Percentiles rank a stretch among this genome's conserved stretches.
phyloP scores from a whole-genome alignment of 2,329 filamentous ascomycete species.

The Stromatinia cepivora region DNA sequence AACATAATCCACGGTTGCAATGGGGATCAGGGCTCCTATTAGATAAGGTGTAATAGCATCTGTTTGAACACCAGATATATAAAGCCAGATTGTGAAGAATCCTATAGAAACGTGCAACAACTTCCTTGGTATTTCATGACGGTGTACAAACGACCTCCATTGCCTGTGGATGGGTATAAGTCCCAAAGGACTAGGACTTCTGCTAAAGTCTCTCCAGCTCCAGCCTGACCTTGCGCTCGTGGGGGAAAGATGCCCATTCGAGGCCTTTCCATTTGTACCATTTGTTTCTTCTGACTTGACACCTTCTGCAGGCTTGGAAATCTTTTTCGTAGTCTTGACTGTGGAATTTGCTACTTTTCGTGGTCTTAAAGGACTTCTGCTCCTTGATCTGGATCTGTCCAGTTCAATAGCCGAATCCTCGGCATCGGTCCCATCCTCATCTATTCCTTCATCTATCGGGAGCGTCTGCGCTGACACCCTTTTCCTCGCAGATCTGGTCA shows the following conservation, averaged over 20 bases:
- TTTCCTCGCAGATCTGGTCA: conserved; percentile 72
- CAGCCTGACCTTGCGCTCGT: conserved; percentile 62
- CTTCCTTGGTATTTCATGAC: conserved; percentile 95
- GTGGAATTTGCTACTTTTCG: conserved; percentile 56
- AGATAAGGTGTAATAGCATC: conserved; percentile 79
- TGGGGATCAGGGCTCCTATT: conserved; percentile 77
- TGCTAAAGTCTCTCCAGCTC: conserved; percentile 84
- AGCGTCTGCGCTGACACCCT: conserved; percentile 53
- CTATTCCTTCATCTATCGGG: conserved; percentile 59
- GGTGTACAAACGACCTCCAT: conserved; percentile 90
- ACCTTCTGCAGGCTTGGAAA: conserved; percentile 48
- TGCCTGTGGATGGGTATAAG: conserved; percentile 93
- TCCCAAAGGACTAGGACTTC: conserved; percentile 88
- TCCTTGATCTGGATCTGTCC: conserved; percentile 39
- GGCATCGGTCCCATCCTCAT: conserved; percentile 44
- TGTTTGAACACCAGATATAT: conserved; percentile 75
- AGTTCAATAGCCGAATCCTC: conserved; percentile 33
- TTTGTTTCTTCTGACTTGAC: conserved; percentile 31
- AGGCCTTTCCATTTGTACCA: conserved; percentile 24
- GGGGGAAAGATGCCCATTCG: conserved; percentile 72
- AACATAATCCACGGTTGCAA: conserved; percentile 76
- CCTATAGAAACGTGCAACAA: conserved; percentile 93
- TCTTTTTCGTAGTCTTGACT: conserved; percentile 25
- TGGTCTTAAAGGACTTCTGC: conserved; percentile 42
- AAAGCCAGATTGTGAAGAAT: conserved; percentile 87